Percentiles rank a stretch among this genome's conserved stretches.
These are phyloP conservation scores for Kalmanozyma brasiliensis DNA, from an alignment of 1,284 basidiomycete species.

Conservation along the genomic window DNA sequence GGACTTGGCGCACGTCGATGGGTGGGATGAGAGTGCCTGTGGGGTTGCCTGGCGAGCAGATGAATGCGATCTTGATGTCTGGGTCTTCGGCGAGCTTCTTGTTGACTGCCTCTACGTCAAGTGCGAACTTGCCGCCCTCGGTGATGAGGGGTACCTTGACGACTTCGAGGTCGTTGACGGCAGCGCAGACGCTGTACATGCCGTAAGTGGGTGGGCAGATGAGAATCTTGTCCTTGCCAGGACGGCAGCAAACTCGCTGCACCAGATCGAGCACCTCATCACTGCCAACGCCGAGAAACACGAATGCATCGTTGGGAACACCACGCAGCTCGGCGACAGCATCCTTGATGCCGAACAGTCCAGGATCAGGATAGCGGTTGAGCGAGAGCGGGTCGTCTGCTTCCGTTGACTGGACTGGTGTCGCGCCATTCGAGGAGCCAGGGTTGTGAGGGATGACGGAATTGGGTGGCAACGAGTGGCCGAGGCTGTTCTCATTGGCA, in stretches of 20 bases:
- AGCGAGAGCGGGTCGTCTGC: conserved; percentile 71
- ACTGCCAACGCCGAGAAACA: conserved; percentile 95
- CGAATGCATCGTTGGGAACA: conserved; percentile 70
- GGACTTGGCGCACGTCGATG: conserved; percentile 76
- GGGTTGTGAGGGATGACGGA: conserved; percentile 49
- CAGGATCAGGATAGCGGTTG: conserved; percentile 88
- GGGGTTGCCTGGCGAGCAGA: conserved; percentile 97
- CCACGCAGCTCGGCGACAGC: conserved; percentile 76
- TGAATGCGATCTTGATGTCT: conserved; percentile 86
- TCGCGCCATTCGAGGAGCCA: conserved; percentile 21
- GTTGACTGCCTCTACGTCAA: conserved; percentile 69
- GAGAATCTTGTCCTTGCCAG: conserved; percentile 78
- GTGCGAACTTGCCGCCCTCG: conserved; percentile 79
- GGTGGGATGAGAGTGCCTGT: conserved; percentile 89
- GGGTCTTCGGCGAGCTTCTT: conserved; percentile 50
- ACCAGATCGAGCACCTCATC: conserved; percentile 97
- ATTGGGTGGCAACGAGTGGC: conserved; percentile 78
- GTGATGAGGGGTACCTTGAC: conserved; percentile 83
- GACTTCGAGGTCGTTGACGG: conserved; percentile 90
- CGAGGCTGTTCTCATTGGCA: conserved; percentile 95
- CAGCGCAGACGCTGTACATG: conserved; percentile 95
- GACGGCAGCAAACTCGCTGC: conserved; percentile 86
- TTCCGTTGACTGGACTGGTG: conserved; percentile 19
- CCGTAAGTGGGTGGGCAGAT: conserved; percentile 90
- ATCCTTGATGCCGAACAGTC: conserved; percentile 81